Conservation (phyloP, 148 eudicot species). For the Beta vulgaris region DNA sequence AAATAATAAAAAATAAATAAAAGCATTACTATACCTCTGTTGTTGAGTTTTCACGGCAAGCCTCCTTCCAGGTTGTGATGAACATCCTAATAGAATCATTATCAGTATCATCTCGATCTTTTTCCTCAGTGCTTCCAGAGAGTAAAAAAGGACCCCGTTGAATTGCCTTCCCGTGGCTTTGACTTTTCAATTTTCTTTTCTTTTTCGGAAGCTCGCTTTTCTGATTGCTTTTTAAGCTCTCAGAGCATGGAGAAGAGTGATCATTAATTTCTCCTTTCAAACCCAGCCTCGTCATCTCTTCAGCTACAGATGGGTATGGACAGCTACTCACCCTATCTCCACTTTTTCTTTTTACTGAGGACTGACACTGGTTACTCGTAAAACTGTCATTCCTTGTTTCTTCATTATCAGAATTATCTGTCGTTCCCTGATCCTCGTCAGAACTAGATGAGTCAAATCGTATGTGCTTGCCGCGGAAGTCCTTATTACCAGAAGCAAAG, state of each 20-base stretch:
- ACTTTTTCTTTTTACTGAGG: conserved; percentile 30
- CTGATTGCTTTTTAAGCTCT: conserved; percentile 16
- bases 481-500: conserved; percentile 48
- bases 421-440: conserved; percentile 47
- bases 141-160: conserved; percentile 9
- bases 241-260: conserved; percentile 21
- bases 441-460: conserved; percentile 61
- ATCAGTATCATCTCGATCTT: conserved; percentile 13
- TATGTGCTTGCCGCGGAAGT: conserved; percentile 57
- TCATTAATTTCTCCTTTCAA: conserved; percentile 44
- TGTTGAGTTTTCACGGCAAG: conserved; percentile 53
- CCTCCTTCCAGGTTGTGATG: conserved; percentile 83
- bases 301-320: conserved; percentile 85
- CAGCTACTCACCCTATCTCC: conserved; percentile 61
- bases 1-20: too few relatives aligned
- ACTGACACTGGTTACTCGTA: conserved; percentile 26
- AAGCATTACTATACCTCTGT: conserved; percentile 57
- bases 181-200: conserved; percentile 44
- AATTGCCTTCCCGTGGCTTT: conserved; percentile 23
- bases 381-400: conserved; percentile 25
- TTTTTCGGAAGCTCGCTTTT: conserved; percentile 23
- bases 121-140: conserved; percentile 1
- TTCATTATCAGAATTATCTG: conserved; percentile 33
- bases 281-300: conserved; percentile 78
- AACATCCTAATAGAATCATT: conserved; percentile 56